Evolutionary conservation across 2,329 filamentous ascomycete genomes (phyloP).

Genomic region (Emericellopsis atlantica): DNA sequence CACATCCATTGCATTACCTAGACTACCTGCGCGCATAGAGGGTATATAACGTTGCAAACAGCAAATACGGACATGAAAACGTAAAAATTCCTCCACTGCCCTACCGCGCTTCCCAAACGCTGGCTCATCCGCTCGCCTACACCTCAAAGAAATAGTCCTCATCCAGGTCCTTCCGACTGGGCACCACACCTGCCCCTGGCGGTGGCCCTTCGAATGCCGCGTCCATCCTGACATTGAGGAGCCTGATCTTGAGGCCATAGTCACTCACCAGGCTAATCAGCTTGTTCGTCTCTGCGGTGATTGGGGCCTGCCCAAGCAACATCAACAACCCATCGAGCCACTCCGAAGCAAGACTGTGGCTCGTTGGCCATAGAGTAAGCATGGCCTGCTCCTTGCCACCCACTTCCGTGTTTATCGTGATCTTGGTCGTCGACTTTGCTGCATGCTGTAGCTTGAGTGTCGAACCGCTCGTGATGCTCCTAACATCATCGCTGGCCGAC

Average conservation of each 20-base stretch:
- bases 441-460: constrained; percentile 22
- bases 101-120: neutral
- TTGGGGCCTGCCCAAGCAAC: constrained; percentile 87
- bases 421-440: constrained; percentile 58
- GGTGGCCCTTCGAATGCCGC: constrained; percentile 54
- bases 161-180: constrained; percentile 73
- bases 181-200: constrained; percentile 62
- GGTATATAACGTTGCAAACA: too few relatives aligned
- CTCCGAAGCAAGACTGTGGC: constrained; percentile 77
- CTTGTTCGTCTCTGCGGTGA: constrained; percentile 93
- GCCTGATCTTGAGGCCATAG: constrained; percentile 82
- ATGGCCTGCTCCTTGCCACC: constrained; percentile 55
- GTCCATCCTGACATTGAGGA: constrained; percentile 85
- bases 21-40: too few relatives aligned
- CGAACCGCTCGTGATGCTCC: constrained; percentile 27
- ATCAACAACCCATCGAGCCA: constrained; percentile 95
- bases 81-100: too few relatives aligned
- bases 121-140: constrained; percentile 13
- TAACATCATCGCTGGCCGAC: constrained; percentile 44
- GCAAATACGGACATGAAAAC: too few relatives aligned
- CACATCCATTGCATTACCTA: too few relatives aligned
- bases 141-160: constrained; percentile 90
- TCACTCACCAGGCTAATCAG: constrained; percentile 75
- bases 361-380: constrained; percentile 70
- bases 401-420: constrained; percentile 64